phyloP scores from a whole-genome alignment of 2,329 filamentous ascomycete species.

The Xylogone sp. region DNA sequence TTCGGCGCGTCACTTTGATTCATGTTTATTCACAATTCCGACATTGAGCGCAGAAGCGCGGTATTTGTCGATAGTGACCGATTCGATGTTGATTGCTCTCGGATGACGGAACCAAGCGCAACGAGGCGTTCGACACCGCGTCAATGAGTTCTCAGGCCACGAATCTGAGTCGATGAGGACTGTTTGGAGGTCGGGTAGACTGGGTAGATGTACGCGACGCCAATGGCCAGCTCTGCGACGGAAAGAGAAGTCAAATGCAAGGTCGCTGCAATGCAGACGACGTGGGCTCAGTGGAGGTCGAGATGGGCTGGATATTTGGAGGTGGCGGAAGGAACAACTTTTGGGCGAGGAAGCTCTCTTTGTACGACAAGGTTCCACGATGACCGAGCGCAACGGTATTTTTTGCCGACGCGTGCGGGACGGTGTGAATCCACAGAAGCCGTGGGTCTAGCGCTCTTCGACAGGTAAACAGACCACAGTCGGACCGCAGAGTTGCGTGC shows the following conservation, averaged over 20 bases:
- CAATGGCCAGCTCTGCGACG: not conserved
- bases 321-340: not conserved
- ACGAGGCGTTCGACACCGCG: not conserved
- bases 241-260: not conserved
- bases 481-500: not conserved
- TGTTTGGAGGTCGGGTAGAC: not conserved
- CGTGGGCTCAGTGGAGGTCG: not conserved
- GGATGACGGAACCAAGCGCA: not conserved
- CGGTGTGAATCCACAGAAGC: not conserved
- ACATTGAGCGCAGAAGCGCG: not conserved
- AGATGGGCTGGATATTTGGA: not conserved
- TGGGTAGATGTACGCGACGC: not conserved
- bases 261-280: not conserved
- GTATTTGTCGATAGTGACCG: not conserved
- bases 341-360: not conserved
- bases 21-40: slow-evolving; percentile 1
- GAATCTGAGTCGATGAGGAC: not conserved
- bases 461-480: not conserved
- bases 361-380: not conserved
- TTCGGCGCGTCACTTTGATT: slow-evolving; percentile 20
- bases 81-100: not conserved
- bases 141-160: not conserved
- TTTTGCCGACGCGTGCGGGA: not conserved
- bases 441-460: not conserved
- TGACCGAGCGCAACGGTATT: not conserved